Evolutionary conservation across 2,329 filamentous ascomycete species (phyloP).

Genomic region (Colletotrichum eremochloae): DNA sequence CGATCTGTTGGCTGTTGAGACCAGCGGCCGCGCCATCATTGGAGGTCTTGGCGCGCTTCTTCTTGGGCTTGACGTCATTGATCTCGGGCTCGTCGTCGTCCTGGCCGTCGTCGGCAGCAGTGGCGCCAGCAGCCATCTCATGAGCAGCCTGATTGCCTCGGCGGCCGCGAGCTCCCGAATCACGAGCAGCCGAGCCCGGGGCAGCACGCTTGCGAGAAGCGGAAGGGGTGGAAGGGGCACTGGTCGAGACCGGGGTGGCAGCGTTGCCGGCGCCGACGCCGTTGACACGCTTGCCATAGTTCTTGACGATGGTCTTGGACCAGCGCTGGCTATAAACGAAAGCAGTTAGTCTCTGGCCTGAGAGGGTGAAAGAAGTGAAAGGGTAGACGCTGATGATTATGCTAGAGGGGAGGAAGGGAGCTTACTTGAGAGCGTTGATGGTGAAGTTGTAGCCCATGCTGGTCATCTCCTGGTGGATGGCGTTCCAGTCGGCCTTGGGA

Average conservation of each 20-base stretch:
- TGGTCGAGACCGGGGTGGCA: not conserved
- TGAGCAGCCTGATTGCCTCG: constrained; percentile 14
- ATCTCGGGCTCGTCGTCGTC: constrained; percentile 25
- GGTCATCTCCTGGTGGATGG: constrained; percentile 50
- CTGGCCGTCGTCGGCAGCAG: constrained; percentile 4
- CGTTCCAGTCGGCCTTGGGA: constrained; percentile 51
- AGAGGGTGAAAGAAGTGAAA: not conserved
- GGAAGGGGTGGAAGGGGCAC: not conserved
- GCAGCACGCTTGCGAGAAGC: constrained; percentile 25
- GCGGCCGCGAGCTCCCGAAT: not conserved
- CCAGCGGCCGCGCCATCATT: not conserved
- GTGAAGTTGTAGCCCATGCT: constrained; percentile 53
- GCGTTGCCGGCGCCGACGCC: not conserved
- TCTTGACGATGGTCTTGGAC: constrained; percentile 54
- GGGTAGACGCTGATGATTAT: not conserved
- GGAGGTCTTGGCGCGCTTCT: constrained; percentile 21
- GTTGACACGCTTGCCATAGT: constrained; percentile 49
- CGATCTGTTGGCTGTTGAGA: constrained; percentile 20
- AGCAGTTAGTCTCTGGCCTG: not conserved
- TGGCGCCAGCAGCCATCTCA: constrained; percentile 26
- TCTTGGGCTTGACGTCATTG: constrained; percentile 15
- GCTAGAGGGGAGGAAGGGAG: constrained; percentile 7
- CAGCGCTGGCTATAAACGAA: constrained; percentile 53
- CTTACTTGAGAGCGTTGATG: constrained; percentile 56
- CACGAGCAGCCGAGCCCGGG: not conserved